These are phyloP conservation scores for Ceriops decandra DNA, from an alignment of 345 rosid genomes.

Conservation along the genomic window DNA sequence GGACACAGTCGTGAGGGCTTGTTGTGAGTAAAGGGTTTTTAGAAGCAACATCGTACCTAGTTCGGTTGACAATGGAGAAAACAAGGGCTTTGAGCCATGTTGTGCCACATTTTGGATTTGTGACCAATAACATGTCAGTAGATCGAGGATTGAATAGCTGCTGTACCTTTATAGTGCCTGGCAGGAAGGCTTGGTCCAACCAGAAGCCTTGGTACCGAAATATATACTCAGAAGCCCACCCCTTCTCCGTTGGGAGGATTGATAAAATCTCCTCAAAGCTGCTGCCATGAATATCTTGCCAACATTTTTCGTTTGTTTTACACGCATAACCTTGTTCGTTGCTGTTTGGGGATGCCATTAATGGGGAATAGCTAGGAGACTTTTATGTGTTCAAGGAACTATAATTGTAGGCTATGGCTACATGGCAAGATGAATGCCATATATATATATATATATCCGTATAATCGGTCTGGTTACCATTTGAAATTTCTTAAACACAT, in stretches of 20 bases:
- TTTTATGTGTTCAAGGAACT: no score
- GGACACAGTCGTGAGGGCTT: background rate
- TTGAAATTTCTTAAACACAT: no score
- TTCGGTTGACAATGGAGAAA: background rate
- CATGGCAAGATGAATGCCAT: no score
- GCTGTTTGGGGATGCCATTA: background rate
- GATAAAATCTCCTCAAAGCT: no score
- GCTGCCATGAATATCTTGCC: no score
- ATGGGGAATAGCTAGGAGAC: background rate
- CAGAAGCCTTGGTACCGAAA: constrained; percentile 2
- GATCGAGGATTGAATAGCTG: background rate
- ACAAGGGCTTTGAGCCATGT: constrained; percentile 1
- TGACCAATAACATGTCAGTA: background rate
- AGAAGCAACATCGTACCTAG: background rate
- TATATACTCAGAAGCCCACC: background rate
- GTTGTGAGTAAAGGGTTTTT: background rate
- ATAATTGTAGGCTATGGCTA: no score
- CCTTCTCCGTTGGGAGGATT: background rate
- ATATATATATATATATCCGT: no score
- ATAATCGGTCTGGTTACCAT: no score
- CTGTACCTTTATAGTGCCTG: background rate
- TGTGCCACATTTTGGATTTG: background rate
- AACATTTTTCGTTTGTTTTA: no score
- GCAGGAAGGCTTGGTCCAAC: background rate
- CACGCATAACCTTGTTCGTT: background rate